A percentile compares a stretch with the other conserved stretches of the same genome.
These are phyloP conservation scores for Coemansia sp. DNA, from an alignment of 192 early-diverging fungal genomes.

Conservation along the genomic window DNA sequence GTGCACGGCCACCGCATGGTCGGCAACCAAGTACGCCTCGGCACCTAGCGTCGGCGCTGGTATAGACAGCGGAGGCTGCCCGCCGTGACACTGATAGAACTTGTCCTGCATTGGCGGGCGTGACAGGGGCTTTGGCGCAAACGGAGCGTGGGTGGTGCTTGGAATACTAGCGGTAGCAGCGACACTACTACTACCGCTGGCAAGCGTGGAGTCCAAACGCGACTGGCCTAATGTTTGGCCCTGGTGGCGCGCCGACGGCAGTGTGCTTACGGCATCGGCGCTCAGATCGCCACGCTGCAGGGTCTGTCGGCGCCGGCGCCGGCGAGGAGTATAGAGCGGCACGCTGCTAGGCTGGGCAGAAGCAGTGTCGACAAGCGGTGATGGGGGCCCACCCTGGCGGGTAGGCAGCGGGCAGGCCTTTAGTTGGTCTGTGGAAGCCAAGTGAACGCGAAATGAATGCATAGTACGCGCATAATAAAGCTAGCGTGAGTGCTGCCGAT, in stretches of 20 bases:
- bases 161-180: neutral
- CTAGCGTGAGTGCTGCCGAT: neutral
- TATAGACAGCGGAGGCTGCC: neutral
- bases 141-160: neutral
- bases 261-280: constrained; percentile 4
- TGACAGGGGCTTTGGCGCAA: neutral
- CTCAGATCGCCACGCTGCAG: constrained; percentile 6
- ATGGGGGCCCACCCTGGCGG: constrained; percentile 15
- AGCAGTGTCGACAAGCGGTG: neutral
- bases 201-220: neutral
- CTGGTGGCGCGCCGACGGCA: neutral
- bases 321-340: neutral
- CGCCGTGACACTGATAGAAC: neutral
- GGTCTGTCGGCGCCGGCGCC: constrained; percentile 16
- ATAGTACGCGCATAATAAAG: constrained; percentile 43
- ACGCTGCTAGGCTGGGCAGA: neutral
- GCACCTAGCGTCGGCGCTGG: constrained; percentile 5
- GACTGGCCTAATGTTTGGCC: neutral
- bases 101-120: constrained; percentile 7
- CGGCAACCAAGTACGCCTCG: neutral
- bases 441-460: constrained; percentile 55
- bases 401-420: constrained; percentile 14
- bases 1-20: neutral
- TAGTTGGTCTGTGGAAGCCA: constrained; percentile 50
- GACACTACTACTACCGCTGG: neutral